Percentiles rank a stretch among this genome's conserved stretches.
These are phyloP conservation scores for Pulveroboletus ravenelii DNA, from an alignment of 768 basidiomycete genomes.

Conservation along the genomic window DNA sequence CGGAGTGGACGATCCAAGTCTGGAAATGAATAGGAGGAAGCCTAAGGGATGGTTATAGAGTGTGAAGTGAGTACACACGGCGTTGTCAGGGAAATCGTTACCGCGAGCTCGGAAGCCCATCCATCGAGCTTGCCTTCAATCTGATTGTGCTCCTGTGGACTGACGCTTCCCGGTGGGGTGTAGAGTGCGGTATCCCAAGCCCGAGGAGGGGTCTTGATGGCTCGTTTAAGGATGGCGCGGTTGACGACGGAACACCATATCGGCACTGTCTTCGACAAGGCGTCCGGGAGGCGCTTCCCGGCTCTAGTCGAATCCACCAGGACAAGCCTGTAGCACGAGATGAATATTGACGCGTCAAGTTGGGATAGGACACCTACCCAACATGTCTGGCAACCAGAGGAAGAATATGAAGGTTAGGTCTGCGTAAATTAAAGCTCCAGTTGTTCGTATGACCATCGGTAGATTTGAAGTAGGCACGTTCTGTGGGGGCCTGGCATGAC, in stretches of 20 bases:
- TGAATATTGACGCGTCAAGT: neutral
- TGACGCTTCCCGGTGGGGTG: conserved; percentile 65
- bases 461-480: conserved; percentile 80
- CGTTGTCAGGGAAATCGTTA: conserved; percentile 23
- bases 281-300: conserved; percentile 93
- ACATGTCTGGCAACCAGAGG: conserved; percentile 45
- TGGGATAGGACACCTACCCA: conserved; percentile 44
- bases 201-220: conserved; percentile 2
- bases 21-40: conserved; percentile 68
- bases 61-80: neutral
- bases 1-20: conserved; percentile 60
- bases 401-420: conserved; percentile 81
- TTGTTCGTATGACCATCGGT: conserved; percentile 84
- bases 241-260: conserved; percentile 94
- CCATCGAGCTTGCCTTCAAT: conserved; percentile 60
- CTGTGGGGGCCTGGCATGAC: conserved; percentile 9
- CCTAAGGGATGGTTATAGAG: conserved; percentile 33
- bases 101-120: conserved; percentile 69
- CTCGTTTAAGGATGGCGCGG: conserved; percentile 39
- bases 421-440: conserved; percentile 80
- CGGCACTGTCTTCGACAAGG: conserved; percentile 87
- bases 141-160: conserved; percentile 72
- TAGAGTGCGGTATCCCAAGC: conserved; percentile 62
- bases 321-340: conserved; percentile 49
- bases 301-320: conserved; percentile 90